Evolutionary conservation across 2,329 filamentous ascomycete genomes (phyloP).

Genomic region (Epichloe scottii): DNA sequence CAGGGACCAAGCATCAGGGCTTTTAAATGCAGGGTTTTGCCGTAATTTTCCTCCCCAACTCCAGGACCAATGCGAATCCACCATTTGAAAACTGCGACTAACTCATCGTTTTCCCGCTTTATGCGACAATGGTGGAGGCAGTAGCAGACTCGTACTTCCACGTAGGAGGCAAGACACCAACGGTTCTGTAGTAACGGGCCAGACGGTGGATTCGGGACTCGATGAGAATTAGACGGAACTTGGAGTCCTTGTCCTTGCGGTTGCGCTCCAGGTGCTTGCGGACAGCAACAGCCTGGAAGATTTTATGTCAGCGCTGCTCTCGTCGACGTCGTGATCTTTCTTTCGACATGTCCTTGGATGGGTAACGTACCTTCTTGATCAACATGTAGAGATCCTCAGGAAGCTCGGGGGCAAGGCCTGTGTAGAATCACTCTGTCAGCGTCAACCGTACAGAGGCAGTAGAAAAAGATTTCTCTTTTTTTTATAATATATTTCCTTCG

Average conservation of each 20-base stretch:
- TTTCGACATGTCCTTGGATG: background rate
- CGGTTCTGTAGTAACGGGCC: slow-evolving; percentile 99
- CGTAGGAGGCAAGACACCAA: slow-evolving; percentile 71
- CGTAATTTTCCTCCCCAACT: slow-evolving; percentile 29
- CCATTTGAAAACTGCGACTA: slow-evolving; percentile 8
- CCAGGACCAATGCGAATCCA: slow-evolving; percentile 27
- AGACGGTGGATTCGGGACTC: slow-evolving; percentile 99
- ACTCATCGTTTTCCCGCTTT: slow-evolving; percentile 28
- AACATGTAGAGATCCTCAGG: slow-evolving; percentile 99
- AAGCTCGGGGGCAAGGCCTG: slow-evolving; percentile 96
- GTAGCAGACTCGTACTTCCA: slow-evolving; percentile 99
- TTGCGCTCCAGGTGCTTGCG: slow-evolving; percentile 99
- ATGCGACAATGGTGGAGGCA: slow-evolving; percentile 85
- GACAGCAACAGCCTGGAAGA: slow-evolving; percentile 74
- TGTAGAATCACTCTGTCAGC: slow-evolving; percentile 85
- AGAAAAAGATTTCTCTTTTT: slow-evolving; percentile 16
- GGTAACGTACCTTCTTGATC: slow-evolving; percentile 84
- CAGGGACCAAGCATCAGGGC: slow-evolving; percentile 28
- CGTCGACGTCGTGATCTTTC: background rate
- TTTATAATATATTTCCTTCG: slow-evolving; percentile 16
- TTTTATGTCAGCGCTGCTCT: slow-evolving; percentile 13
- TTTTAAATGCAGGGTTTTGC: slow-evolving; percentile 31
- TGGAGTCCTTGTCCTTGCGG: slow-evolving; percentile 99
- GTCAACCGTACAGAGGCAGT: slow-evolving; percentile 81
- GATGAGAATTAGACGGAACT: slow-evolving; percentile 99